Base-by-base conservation (phyloP, 2,329 filamentous ascomycete species). In the Onygenales sp. region DNA sequence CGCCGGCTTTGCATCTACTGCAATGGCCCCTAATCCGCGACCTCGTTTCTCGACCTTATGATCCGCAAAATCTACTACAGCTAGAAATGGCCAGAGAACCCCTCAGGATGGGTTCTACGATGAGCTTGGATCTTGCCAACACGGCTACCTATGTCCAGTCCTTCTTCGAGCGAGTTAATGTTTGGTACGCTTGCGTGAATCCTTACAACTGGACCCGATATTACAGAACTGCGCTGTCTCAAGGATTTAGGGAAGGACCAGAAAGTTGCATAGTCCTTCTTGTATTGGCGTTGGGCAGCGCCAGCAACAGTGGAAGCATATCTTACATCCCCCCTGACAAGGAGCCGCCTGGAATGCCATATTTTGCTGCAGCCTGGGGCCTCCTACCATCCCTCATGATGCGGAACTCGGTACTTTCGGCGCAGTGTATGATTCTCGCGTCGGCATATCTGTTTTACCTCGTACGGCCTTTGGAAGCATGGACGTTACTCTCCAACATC, bases 151-250 rank as follows among this genome's bases (percentile, higher is more conserved):
- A 90, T 66, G 85, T 89, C 42, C 83, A 87, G 63, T 84, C 87
- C 1, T 92, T 89, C 67, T 93, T 92, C 63, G 83, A 86, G 54
- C 78, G 85, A 43, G 88, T 90, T 55, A 92, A 92, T 59, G 78
- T 90, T 2, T 92, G 88, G 85, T 92, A 92, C 63, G 87, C 88
- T 8, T 89, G 86, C 61, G 86, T 93, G 36, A 91, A 90, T 64
- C 87, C 87, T 1, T 87, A 87, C 66, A 87, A 83, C 1, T 93
- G 88, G 87, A 77, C 80, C 43, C 82, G 78, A 55, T 85, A 89
- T 65, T 91, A 91, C 65, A 81, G 84, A 32, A 85, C 79, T 4
- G 88, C 88, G 0, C 76, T 90, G 6, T 85, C 85, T 2, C 85
- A 85, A 59, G 84, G 85, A 1, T 91, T 92, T 60, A 80, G 85